Percentiles rank a stretch among this genome's conserved stretches.
These are phyloP conservation scores for Neofusicoccum ribis DNA, from an alignment of 2,329 filamentous ascomycete species.

Conservation along the genomic window DNA sequence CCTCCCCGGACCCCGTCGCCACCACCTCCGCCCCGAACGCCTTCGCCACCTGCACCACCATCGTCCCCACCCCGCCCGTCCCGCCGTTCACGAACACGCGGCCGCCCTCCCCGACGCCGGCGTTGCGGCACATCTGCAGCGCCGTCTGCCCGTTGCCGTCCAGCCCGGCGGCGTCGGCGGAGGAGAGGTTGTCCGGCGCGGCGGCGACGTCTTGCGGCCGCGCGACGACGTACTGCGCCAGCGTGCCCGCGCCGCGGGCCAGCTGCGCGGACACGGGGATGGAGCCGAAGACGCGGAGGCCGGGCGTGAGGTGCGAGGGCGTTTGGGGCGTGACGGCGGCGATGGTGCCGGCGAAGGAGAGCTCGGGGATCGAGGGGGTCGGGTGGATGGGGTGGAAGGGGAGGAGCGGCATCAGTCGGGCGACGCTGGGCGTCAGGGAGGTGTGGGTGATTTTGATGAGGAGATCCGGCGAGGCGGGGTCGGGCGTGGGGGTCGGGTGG, in stretches of 20 bases:
- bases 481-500: not conserved
- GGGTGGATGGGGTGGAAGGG: constrained; percentile 39
- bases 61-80: constrained; percentile 52
- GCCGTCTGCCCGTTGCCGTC: constrained; percentile 45
- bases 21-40: constrained; percentile 43
- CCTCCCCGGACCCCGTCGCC: constrained; percentile 49
- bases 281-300: constrained; percentile 43
- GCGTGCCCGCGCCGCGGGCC: constrained; percentile 40
- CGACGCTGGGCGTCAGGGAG: constrained; percentile 44
- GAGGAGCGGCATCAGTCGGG: constrained; percentile 45
- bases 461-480: not conserved
- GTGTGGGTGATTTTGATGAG: constrained; percentile 35
- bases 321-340: constrained; percentile 16
- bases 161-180: constrained; percentile 41
- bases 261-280: constrained; percentile 32
- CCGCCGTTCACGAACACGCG: constrained; percentile 53
- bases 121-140: constrained; percentile 34
- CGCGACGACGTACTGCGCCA: constrained; percentile 44
- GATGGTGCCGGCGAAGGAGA: constrained; percentile 46
- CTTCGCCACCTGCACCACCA: constrained; percentile 49
- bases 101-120: constrained; percentile 35
- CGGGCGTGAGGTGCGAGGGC: constrained; percentile 27
- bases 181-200: constrained; percentile 31
- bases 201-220: constrained; percentile 35
- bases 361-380: constrained; percentile 40